phyloP scores from a whole-genome alignment of 108 stramenopile genomes.

The Conticribra weissflogii region DNA sequence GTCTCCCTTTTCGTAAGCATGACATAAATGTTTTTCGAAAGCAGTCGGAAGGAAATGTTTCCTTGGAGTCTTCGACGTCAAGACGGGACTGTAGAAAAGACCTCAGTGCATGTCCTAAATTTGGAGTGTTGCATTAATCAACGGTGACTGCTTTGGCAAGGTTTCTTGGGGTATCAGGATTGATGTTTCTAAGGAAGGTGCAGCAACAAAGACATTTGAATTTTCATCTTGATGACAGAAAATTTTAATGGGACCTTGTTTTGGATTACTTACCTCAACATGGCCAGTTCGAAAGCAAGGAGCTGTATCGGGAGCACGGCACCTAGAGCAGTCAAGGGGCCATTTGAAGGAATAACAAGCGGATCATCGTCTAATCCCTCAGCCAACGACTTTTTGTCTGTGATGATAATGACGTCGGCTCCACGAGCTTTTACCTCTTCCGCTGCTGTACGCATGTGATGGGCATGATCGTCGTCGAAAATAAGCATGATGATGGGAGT shows the following conservation, averaged over 20 bases:
- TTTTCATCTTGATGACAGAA: too few relatives aligned
- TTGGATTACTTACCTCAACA: conserved; percentile 83
- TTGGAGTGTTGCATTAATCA: too few relatives aligned
- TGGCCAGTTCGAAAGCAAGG: conserved; percentile 97
- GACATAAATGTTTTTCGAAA: too few relatives aligned
- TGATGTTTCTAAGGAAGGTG: conserved; percentile 96
- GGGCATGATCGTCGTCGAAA: conserved; percentile 96
- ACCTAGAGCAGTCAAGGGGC: conserved; percentile 94
- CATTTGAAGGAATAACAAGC: conserved; percentile 95
- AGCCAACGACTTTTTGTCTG: conserved; percentile 85
- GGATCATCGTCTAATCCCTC: conserved; percentile 88
- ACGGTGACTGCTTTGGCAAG: conserved; percentile 99
- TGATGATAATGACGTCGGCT: conserved; percentile 89
- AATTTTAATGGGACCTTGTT: too few relatives aligned
- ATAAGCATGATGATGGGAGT: conserved; percentile 99
- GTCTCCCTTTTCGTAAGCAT: too few relatives aligned
- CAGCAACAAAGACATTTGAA: too few relatives aligned
- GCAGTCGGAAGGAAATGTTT: too few relatives aligned
- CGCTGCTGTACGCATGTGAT: conserved; percentile 93
- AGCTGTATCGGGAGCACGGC: conserved; percentile 96
- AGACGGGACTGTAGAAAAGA: too few relatives aligned
- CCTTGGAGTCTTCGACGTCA: too few relatives aligned
- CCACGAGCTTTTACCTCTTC: conserved; percentile 97
- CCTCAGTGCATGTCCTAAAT: too few relatives aligned
- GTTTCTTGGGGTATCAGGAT: conserved; percentile 98